A percentile compares a stretch with the other conserved stretches of the same genome.
phyloP scores from a whole-genome alignment of 2,329 filamentous ascomycete genomes.

The Aureobasidium lini region DNA sequence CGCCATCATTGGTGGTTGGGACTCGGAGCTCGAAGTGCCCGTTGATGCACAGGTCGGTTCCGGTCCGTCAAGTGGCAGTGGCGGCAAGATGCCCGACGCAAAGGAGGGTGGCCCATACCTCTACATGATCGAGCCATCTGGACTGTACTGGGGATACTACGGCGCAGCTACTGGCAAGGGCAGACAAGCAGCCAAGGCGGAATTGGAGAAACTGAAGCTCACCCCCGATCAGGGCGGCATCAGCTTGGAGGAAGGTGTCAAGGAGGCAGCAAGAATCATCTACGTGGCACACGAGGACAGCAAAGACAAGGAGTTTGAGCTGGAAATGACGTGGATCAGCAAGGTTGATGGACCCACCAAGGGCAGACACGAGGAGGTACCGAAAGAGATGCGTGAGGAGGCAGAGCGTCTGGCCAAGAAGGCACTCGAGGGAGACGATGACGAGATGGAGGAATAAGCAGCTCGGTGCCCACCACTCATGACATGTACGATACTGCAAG shows the following conservation, averaged over 20 bases:
- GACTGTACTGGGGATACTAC: constrained; percentile 98
- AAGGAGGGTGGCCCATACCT: constrained; percentile 84
- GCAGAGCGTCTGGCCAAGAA: constrained; percentile 90
- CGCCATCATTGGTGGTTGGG: constrained; percentile 87
- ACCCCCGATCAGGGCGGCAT: constrained; percentile 54
- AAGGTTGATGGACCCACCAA: constrained; percentile 77
- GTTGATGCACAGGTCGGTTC: constrained; percentile 86
- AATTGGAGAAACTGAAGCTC: constrained; percentile 95
- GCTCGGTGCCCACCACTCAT: not conserved
- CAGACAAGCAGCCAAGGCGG: constrained; percentile 91
- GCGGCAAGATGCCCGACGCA: constrained; percentile 68
- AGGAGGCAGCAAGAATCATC: constrained; percentile 94
- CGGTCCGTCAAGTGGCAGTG: constrained; percentile 70
- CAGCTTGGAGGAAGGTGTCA: constrained; percentile 78
- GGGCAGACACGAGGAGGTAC: constrained; percentile 87
- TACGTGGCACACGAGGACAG: constrained; percentile 97
- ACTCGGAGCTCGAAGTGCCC: constrained; percentile 74
- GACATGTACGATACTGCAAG: constrained; percentile 16
- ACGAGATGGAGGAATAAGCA: constrained; percentile 78
- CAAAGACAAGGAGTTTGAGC: constrained; percentile 99
- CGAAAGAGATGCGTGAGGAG: constrained; percentile 82
- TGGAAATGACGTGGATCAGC: constrained; percentile 99
- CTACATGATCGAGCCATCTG: constrained; percentile 99
- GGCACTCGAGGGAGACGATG: constrained; percentile 77
- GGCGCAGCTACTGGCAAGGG: constrained; percentile 96